Conservation (phyloP, 306 rosid species). For the Begonia loranthoides region DNA sequence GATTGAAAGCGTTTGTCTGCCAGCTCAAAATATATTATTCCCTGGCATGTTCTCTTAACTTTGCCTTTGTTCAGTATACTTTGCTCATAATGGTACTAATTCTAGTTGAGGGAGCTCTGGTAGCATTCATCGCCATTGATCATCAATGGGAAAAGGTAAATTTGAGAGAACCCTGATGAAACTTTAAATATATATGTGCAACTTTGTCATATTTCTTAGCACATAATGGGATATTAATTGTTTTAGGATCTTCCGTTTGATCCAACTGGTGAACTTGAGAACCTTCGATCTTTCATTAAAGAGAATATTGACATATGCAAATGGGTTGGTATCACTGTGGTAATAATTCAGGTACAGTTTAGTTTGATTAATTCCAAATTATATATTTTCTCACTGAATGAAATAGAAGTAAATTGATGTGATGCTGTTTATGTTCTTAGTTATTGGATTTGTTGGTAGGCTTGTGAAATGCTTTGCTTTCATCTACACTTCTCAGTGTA, state of each 20-base stretch:
- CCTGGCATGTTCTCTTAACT: slow-evolving; percentile 32
- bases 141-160: slow-evolving; percentile 68
- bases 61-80: slow-evolving; percentile 43
- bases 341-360: slow-evolving; percentile 55
- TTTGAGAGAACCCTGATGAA: slow-evolving; percentile 18
- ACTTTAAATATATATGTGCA: neutral
- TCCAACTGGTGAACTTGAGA: slow-evolving; percentile 70
- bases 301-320: slow-evolving; percentile 53
- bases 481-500: too few relatives aligned
- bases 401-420: too few relatives aligned
- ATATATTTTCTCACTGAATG: neutral
- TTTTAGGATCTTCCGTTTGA: slow-evolving; percentile 75
- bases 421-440: too few relatives aligned
- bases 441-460: too few relatives aligned
- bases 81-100: slow-evolving; percentile 35
- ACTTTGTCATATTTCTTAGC: neutral
- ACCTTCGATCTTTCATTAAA: slow-evolving; percentile 49
- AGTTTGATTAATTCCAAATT: slow-evolving; percentile 4
- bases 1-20: too few relatives aligned
- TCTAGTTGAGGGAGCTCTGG: slow-evolving; percentile 59
- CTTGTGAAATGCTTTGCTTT: too few relatives aligned
- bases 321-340: slow-evolving; percentile 66
- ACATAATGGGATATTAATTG: slow-evolving; percentile 6
- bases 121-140: slow-evolving; percentile 68
- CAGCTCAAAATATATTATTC: neutral